Conservation (phyloP, 306 rosid species). For the Glycine latifolia region DNA sequence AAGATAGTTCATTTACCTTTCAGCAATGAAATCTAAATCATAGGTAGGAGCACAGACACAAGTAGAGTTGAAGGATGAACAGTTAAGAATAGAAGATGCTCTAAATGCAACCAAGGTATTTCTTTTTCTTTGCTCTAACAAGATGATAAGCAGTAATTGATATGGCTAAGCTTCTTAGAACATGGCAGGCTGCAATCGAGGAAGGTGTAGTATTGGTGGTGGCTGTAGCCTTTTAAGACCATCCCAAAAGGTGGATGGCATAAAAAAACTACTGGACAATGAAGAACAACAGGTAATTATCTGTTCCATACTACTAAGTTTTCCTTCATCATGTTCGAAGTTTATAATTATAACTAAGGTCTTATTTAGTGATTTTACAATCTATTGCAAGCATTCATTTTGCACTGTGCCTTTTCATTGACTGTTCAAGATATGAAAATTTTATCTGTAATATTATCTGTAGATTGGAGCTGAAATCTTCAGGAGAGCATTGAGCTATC, state of each 20-base stretch:
- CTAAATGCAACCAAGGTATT: slow-evolving; percentile 88
- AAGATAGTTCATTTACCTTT: slow-evolving; percentile 41
- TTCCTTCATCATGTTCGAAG: slow-evolving; percentile 20
- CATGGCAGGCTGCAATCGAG: slow-evolving; percentile 84
- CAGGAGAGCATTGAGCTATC: slow-evolving; percentile 84
- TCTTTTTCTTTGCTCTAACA: slow-evolving; percentile 31
- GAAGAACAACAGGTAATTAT: slow-evolving; percentile 79
- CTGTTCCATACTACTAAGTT: slow-evolving; percentile 7
- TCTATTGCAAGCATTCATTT: slow-evolving; percentile 9
- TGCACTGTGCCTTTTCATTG: neutral
- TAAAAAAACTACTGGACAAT: slow-evolving; percentile 74
- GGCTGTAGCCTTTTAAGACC: slow-evolving; percentile 93
- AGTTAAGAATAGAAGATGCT: slow-evolving; percentile 90
- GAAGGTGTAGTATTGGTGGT: slow-evolving; percentile 97
- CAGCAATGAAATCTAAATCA: slow-evolving; percentile 41
- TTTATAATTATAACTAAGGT: neutral
- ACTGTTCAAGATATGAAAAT: slow-evolving; percentile 29
- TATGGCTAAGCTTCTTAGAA: slow-evolving; percentile 37
- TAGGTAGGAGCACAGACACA: slow-evolving; percentile 98
- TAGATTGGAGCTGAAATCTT: slow-evolving; percentile 98
- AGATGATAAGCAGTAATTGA: slow-evolving; percentile 32
- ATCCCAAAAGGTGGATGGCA: slow-evolving; percentile 71
- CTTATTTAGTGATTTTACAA: neutral
- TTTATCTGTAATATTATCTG: slow-evolving; percentile 9
- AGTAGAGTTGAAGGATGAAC: slow-evolving; percentile 93